Evolutionary conservation across 345 rosid genomes (phyloP).

Genomic region (Hevea brasiliensis): DNA sequence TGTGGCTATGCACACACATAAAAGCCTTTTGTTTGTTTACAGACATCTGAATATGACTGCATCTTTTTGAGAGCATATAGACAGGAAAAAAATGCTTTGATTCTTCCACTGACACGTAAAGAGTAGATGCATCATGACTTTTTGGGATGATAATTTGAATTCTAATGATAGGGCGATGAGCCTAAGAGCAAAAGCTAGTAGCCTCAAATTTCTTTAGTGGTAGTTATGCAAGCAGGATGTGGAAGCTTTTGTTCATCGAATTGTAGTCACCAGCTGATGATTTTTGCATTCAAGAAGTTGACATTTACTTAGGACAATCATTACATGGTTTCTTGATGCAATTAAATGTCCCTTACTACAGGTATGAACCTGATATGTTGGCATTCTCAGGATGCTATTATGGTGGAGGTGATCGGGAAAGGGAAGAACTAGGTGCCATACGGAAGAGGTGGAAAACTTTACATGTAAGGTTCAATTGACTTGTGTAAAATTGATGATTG

Average conservation of each 20-base stretch:
- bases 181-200: background rate
- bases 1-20: background rate
- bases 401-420: slow-evolving; percentile 96
- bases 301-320: background rate
- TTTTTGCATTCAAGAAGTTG: slow-evolving; percentile 2
- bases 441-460: slow-evolving; percentile 96
- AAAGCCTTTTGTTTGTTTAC: background rate
- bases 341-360: slow-evolving; percentile 39
- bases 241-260: slow-evolving; percentile 2
- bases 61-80: background rate
- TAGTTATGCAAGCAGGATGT: background rate
- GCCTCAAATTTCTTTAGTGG: background rate
- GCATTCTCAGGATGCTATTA: slow-evolving; percentile 99
- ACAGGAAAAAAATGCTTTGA: background rate
- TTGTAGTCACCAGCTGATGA: background rate
- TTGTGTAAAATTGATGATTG: too few relatives aligned
- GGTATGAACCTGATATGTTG: slow-evolving; percentile 99
- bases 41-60: background rate
- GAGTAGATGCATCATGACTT: background rate
- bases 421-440: slow-evolving; percentile 72
- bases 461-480: slow-evolving; percentile 60
- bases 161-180: background rate
- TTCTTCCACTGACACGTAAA: background rate
- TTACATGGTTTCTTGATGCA: slow-evolving; percentile 26
- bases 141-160: background rate